Evolutionary conservation across 1,284 basidiomycete species (phyloP), one percentile per base, ranked within the genome.

Genomic region (Coniferiporia sulphurascens): DNA sequence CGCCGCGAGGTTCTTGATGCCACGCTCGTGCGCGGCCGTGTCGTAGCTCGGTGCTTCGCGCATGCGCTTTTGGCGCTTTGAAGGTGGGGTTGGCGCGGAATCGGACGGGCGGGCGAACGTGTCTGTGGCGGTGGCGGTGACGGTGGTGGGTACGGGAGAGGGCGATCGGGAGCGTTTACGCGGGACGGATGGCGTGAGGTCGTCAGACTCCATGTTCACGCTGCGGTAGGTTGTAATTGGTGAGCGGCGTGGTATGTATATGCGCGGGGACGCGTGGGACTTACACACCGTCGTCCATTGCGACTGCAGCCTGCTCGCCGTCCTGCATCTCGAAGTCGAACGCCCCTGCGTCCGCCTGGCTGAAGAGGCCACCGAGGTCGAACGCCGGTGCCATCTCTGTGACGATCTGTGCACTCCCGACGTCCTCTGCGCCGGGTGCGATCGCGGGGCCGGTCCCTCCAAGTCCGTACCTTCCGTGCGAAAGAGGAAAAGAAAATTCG

Each of bases 391-490:
- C 83, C 52, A 91, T 81, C 52, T 76, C 69, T 1, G 75, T 78
- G 4, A 93, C 68, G 53, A 94, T 90, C 64, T 86, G 81, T 0
- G 89, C 85, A 66, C 86, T 83, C 5, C 89, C 90, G 48, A 91
- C 84, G 59, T 78, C 79, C 67, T 92, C 89, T 19, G 86, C 86
- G 7, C 86, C 86, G 7, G 84, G 85, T 0, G 84, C 84, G 53
- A 87, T 76, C 12, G 72, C 70, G 7, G 72, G 63, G 34, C 67
- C 67, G 13, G 66, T 66, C 2, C 62, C 62, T 0, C 58, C 38
- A 1, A 44, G 13, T 15, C 50, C 58, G 34, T 56, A 56, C 17
- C 55, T 56, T n/a, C 17, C 9, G 6, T 17, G 38, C n/a, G 27
- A 27, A 27, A 27, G 27, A 27, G 5, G 27, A 27, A 38, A 41